These are phyloP conservation scores for Fraxinus americana DNA, from an alignment of 257 asterid genomes.

Conservation along the genomic window DNA sequence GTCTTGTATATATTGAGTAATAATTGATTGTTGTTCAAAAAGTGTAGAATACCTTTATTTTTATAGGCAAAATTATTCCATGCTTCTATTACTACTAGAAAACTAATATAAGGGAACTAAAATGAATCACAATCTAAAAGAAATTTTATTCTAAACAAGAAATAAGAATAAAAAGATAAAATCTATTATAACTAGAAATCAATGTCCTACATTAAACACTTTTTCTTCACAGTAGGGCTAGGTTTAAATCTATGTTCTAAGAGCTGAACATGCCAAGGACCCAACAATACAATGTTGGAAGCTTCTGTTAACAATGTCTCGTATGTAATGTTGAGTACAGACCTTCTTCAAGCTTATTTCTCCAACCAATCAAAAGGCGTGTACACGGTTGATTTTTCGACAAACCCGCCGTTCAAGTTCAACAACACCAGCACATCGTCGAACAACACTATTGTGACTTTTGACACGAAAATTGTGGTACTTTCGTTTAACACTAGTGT, in stretches of 20 bases:
- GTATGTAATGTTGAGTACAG: constrained; percentile 37
- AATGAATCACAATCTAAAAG: too few species aligned
- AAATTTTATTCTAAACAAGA: too few species aligned
- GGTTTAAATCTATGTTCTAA: constrained; percentile 42
- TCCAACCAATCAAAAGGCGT: constrained; percentile 23
- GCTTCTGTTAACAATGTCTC: constrained; percentile 52
- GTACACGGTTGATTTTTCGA: constrained; percentile 27
- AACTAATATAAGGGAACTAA: too few species aligned
- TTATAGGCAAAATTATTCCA: too few species aligned
- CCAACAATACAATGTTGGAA: constrained; percentile 41
- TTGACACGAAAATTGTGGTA: constrained; percentile 28
- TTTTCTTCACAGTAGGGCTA: constrained; percentile 50
- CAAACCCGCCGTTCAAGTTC: constrained; percentile 17
- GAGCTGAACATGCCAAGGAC: constrained; percentile 42
- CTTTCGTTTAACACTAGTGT: constrained; percentile 35
- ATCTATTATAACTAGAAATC: too few species aligned
- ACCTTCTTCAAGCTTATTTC: constrained; percentile 46
- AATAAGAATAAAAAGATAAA: too few species aligned
- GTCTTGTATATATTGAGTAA: too few species aligned
- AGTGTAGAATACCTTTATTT: too few species aligned
- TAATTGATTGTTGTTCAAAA: too few species aligned
- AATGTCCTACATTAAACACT: neutral
- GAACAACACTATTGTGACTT: constrained; percentile 24
- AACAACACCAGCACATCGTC: constrained; percentile 36
- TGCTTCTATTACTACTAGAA: too few species aligned